Evolutionary conservation across 805 yeast genomes (phyloP), one percentile per base, ranked within the genome.

Genomic region (Ogataea kodamae): DNA sequence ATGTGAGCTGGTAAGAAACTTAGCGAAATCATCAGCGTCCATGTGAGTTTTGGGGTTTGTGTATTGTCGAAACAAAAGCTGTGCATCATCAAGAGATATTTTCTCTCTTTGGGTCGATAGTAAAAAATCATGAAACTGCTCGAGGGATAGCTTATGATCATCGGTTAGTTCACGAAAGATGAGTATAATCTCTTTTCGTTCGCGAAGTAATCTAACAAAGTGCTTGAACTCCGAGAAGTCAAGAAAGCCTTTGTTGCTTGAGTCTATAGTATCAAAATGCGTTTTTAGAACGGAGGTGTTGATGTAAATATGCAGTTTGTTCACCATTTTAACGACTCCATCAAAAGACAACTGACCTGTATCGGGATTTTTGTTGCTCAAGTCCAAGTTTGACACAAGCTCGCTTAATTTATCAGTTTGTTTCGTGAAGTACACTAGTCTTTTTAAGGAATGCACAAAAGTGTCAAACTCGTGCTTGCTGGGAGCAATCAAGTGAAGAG

Each of bases 401-500:
- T 61, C 64, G 26, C 59, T 50, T 42, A 68, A 66, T 36, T 72
- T 67, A 72, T 77, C 75, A 29, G 85, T 55, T 35, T 75, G 82
- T 30, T 73, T 68, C 34, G 89, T 67, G 32, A 76, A 72, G 22
- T 63, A 61, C 2, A 74, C 72, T 9, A 88, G 58, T 22, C 73
- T 69, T 26, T 67, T 67, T 11, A 83, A 55, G 19, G 85, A 76
- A 19, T 64, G 50, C 19, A 79, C 50, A 52, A 86, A 65, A 45
- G 70, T 40, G 47, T 82, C 70, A 32, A 72, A 76, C 24, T 76
- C 80, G 16, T 57, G 57, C 29, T 60, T 62, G 6, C 68, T 61
- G 0, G 70, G 57, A 1, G 95, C 88, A 6, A 89, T 76, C 10
- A 88, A 59, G 59, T 90, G 96, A 33, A 92, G 57, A 0, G 89